Evolutionary conservation across 306 rosid species (phyloP), one percentile per base, ranked within the genome.

Genomic region (Alnus rubra): DNA sequence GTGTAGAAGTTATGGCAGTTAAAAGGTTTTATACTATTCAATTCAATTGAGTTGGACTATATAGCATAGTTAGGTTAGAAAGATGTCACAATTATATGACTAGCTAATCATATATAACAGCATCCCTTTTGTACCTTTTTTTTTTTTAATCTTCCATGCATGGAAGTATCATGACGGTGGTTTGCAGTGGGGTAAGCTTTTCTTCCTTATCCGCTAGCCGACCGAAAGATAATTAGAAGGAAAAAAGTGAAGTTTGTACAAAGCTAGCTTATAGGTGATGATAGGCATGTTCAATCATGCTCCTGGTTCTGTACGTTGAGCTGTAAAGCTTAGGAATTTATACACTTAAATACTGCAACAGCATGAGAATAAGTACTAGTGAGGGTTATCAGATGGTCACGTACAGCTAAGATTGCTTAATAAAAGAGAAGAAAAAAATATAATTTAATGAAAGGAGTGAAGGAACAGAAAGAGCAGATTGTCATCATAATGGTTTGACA

Each of bases 401-500:
- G 28, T 31, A 63, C 69, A 63, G 69, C 69, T 63, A 63, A 14
- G 69, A 33, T 63, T 63, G 69, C 45, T 63, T 63, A 33, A 31
- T 31, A 63, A 63, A 63, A 63, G 69, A 14, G 44, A 63, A 63
- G 45, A 30, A 31, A 30, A 53, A 4, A 31, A 5, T 1, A 30
- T 62, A 62, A 30, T 12, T 30, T 19, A 62, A 62, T 31, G 13
- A 31, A 62, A 31, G 42, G 69, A 35, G n/a, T 30, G 69, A 62
- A 31, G 28, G 44, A 31, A 28, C 35, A 62, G 42, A 30, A 63
- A 63, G 45, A 63, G 45, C 39, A 63, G 9, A 63, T 63, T 33
- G 69, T 13, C 69, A 63, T 33, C 69, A 63, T 63, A 63, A 63
- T 63, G 69, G 69, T 63, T 63, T 33, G 69, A 42, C 69, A 63